Evolutionary conservation across 2,329 filamentous ascomycete genomes (phyloP), one percentile per base, ranked within the genome.

Genomic region (Orbilia oligospora): DNA sequence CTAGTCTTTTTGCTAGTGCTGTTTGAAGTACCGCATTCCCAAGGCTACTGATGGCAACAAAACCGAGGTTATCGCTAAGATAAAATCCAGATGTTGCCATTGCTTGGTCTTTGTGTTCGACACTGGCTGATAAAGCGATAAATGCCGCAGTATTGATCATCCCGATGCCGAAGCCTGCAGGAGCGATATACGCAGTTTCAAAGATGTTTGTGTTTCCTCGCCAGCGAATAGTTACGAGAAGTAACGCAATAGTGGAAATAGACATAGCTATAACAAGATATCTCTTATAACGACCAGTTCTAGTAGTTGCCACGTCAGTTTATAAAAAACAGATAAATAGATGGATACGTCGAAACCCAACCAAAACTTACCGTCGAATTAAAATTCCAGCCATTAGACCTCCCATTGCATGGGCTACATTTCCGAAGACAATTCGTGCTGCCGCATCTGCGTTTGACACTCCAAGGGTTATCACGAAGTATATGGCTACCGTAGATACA

Each of bases 401-500:
- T 0, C 90, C 91, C 0, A 89, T 69, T 0, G 91, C 88, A 80
- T 93, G 93, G 0, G 91, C 91, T 0, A 88, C 83, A 0, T 93
- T 90, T 0, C 91, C 67, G 88, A 91, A 91, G 46, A 93, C 86
- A 0, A 93, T 85, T 80, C 92, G 89, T 0, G 88, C 85, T 0
- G 87, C 87, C 0, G 91, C 90, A 0, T 85, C 84, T 0, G 90
- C 89, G 53, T 88, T 89, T 0, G 88, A 89, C 1, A 87, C 87
- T 0, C 86, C 84, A 3, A 87, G 85, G 0, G 90, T 90, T 0
- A 91, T 87, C 69, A 91, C 89, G 80, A 93, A 93, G 83, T 93
- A 93, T 0, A 93, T 83, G 0, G 91, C 91, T 0, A 92, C 87
- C 0, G 88, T 87, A 65, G 90, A 90, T 88, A 92, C 90, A 82